Conservation (phyloP, 805 yeast species). For the Tetrapisispora pingtungensis region DNA sequence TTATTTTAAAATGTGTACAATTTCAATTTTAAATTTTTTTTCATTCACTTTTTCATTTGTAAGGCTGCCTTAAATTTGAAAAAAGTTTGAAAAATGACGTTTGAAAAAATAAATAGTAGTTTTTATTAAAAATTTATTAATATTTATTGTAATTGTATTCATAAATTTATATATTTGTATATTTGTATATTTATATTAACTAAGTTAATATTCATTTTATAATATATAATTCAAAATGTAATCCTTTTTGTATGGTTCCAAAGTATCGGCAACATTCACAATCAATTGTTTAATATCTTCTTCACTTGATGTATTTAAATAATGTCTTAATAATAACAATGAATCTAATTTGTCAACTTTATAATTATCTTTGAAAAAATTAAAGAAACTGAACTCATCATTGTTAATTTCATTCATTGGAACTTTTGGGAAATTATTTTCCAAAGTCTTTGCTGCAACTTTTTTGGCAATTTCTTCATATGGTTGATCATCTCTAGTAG, state of each 20-base stretch:
- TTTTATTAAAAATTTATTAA: too few species aligned
- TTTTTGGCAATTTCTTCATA: constrained; percentile 25
- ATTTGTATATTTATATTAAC: too few species aligned
- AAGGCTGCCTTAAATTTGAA: too few species aligned
- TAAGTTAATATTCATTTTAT: constrained; percentile 2
- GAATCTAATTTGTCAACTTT: constrained; percentile 8
- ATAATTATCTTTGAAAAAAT: constrained; percentile 12
- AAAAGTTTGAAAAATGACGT: too few species aligned
- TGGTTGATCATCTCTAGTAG: constrained; percentile 13
- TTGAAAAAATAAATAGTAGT: too few species aligned
- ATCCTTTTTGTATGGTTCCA: constrained; percentile 21
- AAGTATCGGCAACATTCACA: constrained; percentile 9
- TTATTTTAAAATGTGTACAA: too few species aligned
- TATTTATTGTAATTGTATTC: too few species aligned
- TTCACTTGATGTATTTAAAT: background rate
- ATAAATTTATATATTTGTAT: too few species aligned
- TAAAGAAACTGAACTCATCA: constrained; percentile 17
- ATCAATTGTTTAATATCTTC: constrained; percentile 14
- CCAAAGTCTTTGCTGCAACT: constrained; percentile 24
- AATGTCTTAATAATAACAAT: constrained; percentile 14
- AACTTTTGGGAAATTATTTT: constrained; percentile 15
- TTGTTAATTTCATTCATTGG: constrained; percentile 15
- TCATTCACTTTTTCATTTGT: too few species aligned
- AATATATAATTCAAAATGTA: constrained; percentile 22
- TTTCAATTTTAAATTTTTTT: too few species aligned